phyloP scores from a whole-genome alignment of 345 rosid genomes.

The Sonneratia alba region DNA sequence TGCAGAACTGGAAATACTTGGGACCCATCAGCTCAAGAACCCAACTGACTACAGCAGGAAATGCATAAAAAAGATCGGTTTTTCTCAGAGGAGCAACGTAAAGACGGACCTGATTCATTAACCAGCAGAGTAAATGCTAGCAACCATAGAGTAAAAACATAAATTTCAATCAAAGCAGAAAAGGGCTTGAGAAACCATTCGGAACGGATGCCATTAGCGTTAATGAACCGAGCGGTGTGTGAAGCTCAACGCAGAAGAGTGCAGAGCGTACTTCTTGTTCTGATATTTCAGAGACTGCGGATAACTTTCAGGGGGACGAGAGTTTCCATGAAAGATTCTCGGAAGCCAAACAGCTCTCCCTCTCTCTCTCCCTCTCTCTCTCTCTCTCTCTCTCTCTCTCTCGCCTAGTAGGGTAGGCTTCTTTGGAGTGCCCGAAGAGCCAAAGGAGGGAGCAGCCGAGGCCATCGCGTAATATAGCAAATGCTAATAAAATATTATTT shows the following conservation, averaged over 20 bases:
- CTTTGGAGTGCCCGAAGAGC: background rate
- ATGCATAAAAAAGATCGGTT: no score
- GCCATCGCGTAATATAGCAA: background rate
- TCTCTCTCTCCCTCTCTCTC: background rate
- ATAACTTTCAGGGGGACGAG: background rate
- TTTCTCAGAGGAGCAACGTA: no score
- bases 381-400: conserved; percentile 1
- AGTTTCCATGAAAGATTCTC: background rate
- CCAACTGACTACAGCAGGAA: no score
- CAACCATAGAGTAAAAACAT: no score
- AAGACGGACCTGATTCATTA: no score
- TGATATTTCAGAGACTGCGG: background rate
- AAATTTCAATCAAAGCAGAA: no score
- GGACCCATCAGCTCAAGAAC: no score
- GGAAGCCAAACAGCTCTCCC: background rate
- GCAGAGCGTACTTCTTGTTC: background rate
- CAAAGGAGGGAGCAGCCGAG: background rate
- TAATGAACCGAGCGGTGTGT: background rate
- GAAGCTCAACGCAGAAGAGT: background rate
- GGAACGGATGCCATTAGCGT: background rate
- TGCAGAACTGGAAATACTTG: no score
- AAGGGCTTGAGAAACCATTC: background rate
- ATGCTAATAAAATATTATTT: background rate
- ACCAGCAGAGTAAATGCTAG: no score
- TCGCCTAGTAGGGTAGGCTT: background rate